Percentiles rank a stretch among this genome's conserved stretches.
Conservation (phyloP, 2,329 filamentous ascomycete species). For the Talaromyces pinophilus region DNA sequence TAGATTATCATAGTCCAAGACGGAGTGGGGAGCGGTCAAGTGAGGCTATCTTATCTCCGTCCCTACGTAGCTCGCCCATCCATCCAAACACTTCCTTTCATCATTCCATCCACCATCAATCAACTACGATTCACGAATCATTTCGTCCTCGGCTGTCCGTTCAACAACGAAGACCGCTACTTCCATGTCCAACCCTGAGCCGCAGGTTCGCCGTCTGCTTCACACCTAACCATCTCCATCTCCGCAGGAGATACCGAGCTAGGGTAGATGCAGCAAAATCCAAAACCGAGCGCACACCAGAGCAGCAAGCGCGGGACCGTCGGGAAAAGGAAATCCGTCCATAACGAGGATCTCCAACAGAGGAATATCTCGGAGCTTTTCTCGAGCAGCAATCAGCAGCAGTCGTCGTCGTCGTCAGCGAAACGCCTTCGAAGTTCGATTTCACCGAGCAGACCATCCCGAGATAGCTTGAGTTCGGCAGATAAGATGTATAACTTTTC, state of each 20-base stretch:
- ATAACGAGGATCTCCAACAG: conserved; percentile 39
- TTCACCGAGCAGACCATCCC: conserved; percentile 24
- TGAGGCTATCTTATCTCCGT: conserved; percentile 34
- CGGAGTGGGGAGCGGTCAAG: conserved; percentile 1
- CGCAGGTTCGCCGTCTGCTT: conserved; percentile 7
- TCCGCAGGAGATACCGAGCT: conserved; percentile 31
- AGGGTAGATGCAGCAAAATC: conserved; percentile 44
- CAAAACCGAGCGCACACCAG: conserved; percentile 39
- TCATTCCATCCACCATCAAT: conserved; percentile 2
- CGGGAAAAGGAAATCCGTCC: conserved; percentile 45
- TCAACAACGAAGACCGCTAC: background rate
- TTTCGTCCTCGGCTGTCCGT: background rate
- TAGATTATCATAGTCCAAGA: too few relatives aligned
- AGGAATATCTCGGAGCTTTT: conserved; percentile 51
- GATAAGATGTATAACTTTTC: conserved; percentile 59
- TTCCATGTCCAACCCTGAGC: conserved; percentile 27
- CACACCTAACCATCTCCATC: conserved; percentile 9
- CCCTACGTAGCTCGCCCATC: conserved; percentile 20
- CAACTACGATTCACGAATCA: background rate
- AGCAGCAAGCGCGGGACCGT: conserved; percentile 47
- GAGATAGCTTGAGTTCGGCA: conserved; percentile 29
- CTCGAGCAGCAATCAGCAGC: conserved; percentile 32
- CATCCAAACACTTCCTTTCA: conserved; percentile 1
- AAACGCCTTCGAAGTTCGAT: conserved; percentile 43
- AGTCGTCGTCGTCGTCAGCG: conserved; percentile 31